Base-by-base conservation (phyloP, 306 rosid genomes). In the Vicia sativa region DNA sequence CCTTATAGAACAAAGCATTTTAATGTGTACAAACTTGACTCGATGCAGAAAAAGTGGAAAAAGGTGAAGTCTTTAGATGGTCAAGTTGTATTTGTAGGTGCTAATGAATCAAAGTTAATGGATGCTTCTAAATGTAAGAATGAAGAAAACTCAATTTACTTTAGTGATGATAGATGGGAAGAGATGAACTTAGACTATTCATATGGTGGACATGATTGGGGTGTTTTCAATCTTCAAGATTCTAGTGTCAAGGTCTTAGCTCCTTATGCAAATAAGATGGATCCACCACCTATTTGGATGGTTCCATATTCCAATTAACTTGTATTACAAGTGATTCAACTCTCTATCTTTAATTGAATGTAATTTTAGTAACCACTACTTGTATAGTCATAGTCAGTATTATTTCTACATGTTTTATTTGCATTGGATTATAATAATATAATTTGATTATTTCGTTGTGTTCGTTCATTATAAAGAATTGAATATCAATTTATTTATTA, bases 1-100 rank as follows among this genome's bases (percentile, higher is more conserved):
- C 77, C 65, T 53, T 73, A 73, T 6, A 53, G 48, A 6, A 73
- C 77, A 15, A 53, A 53, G 48, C 35, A 64, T 43, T 63, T 73
- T 53, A 5, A 3, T 54, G 48, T 73, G 26, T 23, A 23, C 26
- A 23, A 54, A 7, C 71, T 73, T 53, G 62, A 62, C 11, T 1
- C 4, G 7, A 0, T 0, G 9, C 10, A 14, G 16, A 21, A n/a
- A 15, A 31, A 1, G 12, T 73, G 71, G 77, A 19, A 31, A 34
- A 66, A 66, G 53, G 4, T 18, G 8, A 57, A 12, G 9, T 57
- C 25, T 67, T 26, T 74, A 11, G 2, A 19, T 5, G 66, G 19
- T 15, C 14, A 13, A 74, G 43, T 37, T 66, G 1, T 74, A 12
- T 66, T 66, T 67, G 23, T 74, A 0, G 78, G 73, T 21, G 67